Evolutionary conservation across 768 basidiomycete genomes (phyloP).

Genomic region (Chalciporus piperatus): DNA sequence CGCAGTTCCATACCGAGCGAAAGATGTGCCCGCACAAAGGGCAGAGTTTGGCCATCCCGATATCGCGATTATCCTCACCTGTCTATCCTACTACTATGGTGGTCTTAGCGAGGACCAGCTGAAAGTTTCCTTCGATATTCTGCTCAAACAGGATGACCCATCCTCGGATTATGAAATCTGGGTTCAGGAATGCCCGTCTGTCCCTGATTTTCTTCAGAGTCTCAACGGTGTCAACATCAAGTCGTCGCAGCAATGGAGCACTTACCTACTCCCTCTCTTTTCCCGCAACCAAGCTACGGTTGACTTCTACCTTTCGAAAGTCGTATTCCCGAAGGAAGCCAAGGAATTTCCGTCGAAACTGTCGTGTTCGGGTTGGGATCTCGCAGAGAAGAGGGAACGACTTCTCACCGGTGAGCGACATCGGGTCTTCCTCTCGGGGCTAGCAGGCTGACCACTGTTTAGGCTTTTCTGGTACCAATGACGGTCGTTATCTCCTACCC

Average conservation of each 20-base stretch:
- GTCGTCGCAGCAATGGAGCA: slow-evolving; percentile 18
- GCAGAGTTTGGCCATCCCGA: slow-evolving; percentile 31
- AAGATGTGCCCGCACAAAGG: slow-evolving; percentile 23
- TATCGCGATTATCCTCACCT: slow-evolving; percentile 16
- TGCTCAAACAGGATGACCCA: slow-evolving; percentile 22
- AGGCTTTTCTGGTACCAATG: slow-evolving; percentile 30
- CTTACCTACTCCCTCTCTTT: slow-evolving; percentile 14
- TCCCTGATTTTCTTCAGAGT: slow-evolving; percentile 15
- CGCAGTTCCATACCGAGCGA: slow-evolving; percentile 29
- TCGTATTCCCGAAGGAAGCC: slow-evolving; percentile 28
- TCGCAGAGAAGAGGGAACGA: slow-evolving; percentile 19
- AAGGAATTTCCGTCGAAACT: slow-evolving; percentile 17
- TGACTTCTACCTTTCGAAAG: slow-evolving; percentile 24
- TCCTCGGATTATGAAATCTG: slow-evolving; percentile 18
- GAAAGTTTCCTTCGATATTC: slow-evolving; percentile 13
- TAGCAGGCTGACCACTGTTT: not conserved
- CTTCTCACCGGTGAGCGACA: slow-evolving; percentile 18
- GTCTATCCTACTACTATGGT: slow-evolving; percentile 24
- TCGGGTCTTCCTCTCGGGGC: not conserved
- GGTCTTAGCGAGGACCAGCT: slow-evolving; percentile 21
- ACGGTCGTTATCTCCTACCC: slow-evolving; percentile 28
- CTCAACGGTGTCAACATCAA: slow-evolving; percentile 25
- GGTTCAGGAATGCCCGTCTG: slow-evolving; percentile 11
- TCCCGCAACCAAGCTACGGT: slow-evolving; percentile 19
- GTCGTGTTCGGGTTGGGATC: slow-evolving; percentile 30